Evolutionary conservation across 75 land plant genomes (phyloP), one percentile per base, ranked within the genome.

Genomic region (Larix kaempferi): DNA sequence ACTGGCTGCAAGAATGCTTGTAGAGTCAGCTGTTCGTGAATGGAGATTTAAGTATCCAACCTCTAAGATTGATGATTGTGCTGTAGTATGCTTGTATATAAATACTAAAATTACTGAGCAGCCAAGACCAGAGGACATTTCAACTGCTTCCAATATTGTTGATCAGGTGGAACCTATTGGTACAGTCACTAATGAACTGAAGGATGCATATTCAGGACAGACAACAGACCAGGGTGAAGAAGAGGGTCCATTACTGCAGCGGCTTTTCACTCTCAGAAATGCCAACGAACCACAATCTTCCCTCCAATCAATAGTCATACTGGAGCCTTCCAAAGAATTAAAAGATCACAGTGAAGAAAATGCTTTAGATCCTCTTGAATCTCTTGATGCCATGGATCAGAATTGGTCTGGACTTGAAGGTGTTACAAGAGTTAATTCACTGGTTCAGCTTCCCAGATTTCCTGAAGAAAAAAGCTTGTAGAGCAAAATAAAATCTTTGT

Each of bases 321-420:
- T 65, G 69, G 69, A 65, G 35, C 69, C 69, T 65, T 65, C 69
- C 5, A 65, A 65, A 65, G 69, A 65, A 17, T 37, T 65, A 65
- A 65, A 65, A 65, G 69, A 65, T 15, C 2, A 37, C 17, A 16
- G 41, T 33, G 69, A 65, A 65, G 69, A 65, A 65, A 65, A 65
- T 65, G 41, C 33, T 65, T 33, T 65, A 65, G 69, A 49, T 49
- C 12, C 54, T 49, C 54, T 49, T 10, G 54, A 65, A 65, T 37
- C 69, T 65, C 69, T 65, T 52, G 75, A 74, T 5, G 57, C 76
- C 4, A 88, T 85, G 74, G 92, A 87, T 75, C 82, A 88, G 76
- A 84, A 88, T 55, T 92, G 93, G 94, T 83, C 81, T 10, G 94
- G 91, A 37, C 81, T 92, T 81, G 93, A 92, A 75, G 94, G 95